Evolutionary conservation across 179 eudicot species (phyloP), one percentile per base, ranked within the genome.

Genomic region (Actinidia polygama): DNA sequence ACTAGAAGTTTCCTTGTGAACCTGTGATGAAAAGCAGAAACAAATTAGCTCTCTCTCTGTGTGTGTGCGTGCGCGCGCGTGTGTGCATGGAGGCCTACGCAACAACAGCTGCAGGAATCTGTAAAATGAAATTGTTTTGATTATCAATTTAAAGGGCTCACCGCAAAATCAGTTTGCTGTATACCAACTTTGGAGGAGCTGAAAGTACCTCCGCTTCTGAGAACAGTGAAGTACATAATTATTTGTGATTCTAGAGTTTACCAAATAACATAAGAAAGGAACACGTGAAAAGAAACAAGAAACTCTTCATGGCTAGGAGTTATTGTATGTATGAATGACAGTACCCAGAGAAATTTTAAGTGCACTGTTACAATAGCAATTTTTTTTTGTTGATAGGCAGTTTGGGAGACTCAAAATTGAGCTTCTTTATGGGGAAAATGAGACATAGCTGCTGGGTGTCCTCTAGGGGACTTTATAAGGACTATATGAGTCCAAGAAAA

Each of bases 121-220:
- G 21, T 24, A 81, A 79, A 49, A 72, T 10, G 9, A 40, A 40
- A 66, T 51, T 11, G 7, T 3, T 40, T 21, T 63, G 11, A 36
- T 36, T 53, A 72, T 62, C 21, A 14, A 11, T 76, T 26, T 4
- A 24, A 24, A 57, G 78, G 74, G 82, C 92, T 86, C 79, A 89
- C 98, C 95, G 94, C 87, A 95, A 81, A 66, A 95, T 90, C 66
- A 94, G 87, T 87, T 95, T 95, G 91, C 98, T 92, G 82, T 95
- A 95, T 18, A 95, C 98, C 92, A 95, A 87, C 87, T 92, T 95
- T 59, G 94, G 94, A 85, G 98, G 98, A 80, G 98, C 98, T 82
- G 95, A 90, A 79, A 95, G 95, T 75, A 94, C 92, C 85, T 94
- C 91, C 55, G 88, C 91, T 86, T 95, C 98, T 94, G 94, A 69